Evolutionary conservation across 257 asterid species (phyloP).

Genomic region (Agastache rugosa): DNA sequence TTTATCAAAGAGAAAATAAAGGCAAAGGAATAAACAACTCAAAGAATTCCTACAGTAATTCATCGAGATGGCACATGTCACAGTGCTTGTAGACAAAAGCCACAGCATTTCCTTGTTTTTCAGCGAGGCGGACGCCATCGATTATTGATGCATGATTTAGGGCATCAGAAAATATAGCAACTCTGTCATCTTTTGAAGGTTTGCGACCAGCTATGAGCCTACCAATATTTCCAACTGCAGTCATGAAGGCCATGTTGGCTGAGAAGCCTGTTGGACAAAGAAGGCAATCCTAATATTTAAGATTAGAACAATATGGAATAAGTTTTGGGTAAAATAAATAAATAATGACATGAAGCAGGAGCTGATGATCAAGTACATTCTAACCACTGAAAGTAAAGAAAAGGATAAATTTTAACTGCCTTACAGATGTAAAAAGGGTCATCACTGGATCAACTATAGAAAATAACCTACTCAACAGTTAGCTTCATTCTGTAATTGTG

Average conservation of each 20-base stretch:
- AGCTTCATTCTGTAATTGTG: not conserved
- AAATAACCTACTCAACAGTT: not conserved
- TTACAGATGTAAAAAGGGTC: not conserved
- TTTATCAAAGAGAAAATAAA: slow-evolving; percentile 20
- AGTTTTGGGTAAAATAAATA: slow-evolving; percentile 33
- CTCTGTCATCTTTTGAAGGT: slow-evolving; percentile 58
- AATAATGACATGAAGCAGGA: slow-evolving; percentile 11
- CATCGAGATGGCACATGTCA: slow-evolving; percentile 90
- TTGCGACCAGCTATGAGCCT: slow-evolving; percentile 62
- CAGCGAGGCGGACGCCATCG: slow-evolving; percentile 96
- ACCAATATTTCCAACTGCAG: slow-evolving; percentile 75
- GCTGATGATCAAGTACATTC: slow-evolving; percentile 24
- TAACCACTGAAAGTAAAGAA: slow-evolving; percentile 2
- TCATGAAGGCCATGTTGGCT: slow-evolving; percentile 99
- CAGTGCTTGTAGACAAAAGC: slow-evolving; percentile 82
- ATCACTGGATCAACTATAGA: slow-evolving; percentile 10
- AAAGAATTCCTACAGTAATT: slow-evolving; percentile 63
- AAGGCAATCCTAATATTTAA: slow-evolving; percentile 94
- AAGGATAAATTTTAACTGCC: slow-evolving; percentile 14
- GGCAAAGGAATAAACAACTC: slow-evolving; percentile 22
- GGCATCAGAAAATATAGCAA: slow-evolving; percentile 94
- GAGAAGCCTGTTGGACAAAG: slow-evolving; percentile 99
- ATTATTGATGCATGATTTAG: slow-evolving; percentile 96
- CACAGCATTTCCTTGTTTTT: slow-evolving; percentile 73
- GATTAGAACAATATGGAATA: slow-evolving; percentile 53